These are phyloP conservation scores for Epichloe baconii DNA, from an alignment of 2,329 filamentous ascomycete species.

Conservation along the genomic window DNA sequence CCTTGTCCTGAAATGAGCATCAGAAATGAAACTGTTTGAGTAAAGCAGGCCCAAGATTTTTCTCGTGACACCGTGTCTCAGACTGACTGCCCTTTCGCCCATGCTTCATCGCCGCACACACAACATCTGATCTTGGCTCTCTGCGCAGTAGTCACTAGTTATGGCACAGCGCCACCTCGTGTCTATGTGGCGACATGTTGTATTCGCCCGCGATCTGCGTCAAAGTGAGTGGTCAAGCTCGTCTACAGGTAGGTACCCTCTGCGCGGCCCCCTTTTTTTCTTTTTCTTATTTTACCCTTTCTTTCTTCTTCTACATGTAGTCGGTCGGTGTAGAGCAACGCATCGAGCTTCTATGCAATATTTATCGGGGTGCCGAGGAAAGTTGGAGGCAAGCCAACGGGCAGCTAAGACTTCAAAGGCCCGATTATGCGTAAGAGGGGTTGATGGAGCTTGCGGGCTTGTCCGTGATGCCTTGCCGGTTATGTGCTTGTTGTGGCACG, in stretches of 20 bases:
- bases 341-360: not conserved
- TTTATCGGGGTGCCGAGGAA: not conserved
- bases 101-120: not conserved
- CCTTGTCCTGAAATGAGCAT: not conserved
- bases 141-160: too few species aligned
- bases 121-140: too few species aligned
- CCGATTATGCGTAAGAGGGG: not conserved
- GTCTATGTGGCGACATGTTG: too few species aligned
- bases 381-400: too few species aligned
- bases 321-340: not conserved
- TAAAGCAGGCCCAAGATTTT: not conserved
- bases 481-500: not conserved
- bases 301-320: not conserved
- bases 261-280: too few species aligned
- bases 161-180: too few species aligned
- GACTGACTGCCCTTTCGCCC: not conserved
- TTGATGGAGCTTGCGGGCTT: too few species aligned
- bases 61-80: not conserved
- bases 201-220: too few species aligned
- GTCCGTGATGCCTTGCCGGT: not conserved
- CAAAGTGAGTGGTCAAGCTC: too few species aligned
- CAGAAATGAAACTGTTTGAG: not conserved
- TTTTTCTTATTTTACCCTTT: too few species aligned
- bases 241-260: too few species aligned
- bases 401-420: not conserved